Conservation (phyloP, 192 early-diverging fungal species). For the Mortierella claussenii region DNA sequence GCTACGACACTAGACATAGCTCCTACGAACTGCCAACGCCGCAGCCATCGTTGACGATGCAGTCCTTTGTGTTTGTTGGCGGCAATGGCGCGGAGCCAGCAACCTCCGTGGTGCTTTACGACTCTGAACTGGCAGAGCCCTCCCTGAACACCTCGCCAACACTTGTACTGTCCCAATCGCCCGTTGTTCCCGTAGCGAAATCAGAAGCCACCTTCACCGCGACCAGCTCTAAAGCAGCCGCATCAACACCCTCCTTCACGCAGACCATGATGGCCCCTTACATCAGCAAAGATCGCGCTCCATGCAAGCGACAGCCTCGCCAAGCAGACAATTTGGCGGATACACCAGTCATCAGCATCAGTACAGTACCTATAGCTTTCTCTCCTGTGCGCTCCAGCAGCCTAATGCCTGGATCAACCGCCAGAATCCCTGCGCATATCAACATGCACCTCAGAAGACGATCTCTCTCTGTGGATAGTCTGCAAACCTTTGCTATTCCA, state of each 20-base stretch:
- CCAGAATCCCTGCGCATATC: no score
- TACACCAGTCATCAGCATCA: no score
- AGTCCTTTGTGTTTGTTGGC: constrained; percentile 22
- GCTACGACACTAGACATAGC: background rate
- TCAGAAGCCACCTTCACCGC: no score
- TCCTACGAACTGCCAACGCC: background rate
- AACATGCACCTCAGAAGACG: no score
- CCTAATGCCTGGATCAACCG: no score
- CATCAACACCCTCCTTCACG: background rate
- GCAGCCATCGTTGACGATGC: background rate
- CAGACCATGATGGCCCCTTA: background rate
- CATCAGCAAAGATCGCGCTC: background rate
- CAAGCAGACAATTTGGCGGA: no score
- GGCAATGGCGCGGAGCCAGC: constrained; percentile 6
- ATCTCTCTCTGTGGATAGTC: no score
- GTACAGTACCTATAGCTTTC: no score
- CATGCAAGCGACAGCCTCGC: background rate
- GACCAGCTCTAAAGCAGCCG: background rate
- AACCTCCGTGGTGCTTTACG: constrained; percentile 7
- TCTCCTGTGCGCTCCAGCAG: no score
- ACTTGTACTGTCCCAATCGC: background rate
- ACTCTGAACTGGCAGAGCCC: background rate
- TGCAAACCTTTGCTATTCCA: no score
- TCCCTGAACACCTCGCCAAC: background rate
- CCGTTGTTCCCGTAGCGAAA: background rate